Evolutionary conservation across 352 stramenopile genomes (phyloP), one percentile per base, ranked within the genome.

Genomic region (Phytophthora citricola): DNA sequence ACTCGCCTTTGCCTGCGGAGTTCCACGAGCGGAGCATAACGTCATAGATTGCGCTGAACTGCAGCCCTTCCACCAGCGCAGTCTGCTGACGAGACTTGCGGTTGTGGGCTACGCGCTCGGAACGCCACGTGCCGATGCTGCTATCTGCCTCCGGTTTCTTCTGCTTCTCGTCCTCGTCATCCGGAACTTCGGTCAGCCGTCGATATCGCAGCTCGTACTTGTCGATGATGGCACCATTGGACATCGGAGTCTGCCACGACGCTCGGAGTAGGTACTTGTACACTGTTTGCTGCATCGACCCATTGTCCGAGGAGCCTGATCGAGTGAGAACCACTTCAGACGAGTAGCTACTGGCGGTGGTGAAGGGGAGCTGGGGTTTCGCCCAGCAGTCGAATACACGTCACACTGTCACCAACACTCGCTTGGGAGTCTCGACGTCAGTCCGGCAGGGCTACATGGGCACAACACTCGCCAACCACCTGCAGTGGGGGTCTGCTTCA

Each of bases 131-230:
- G 52, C 36, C 46, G 20, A 14, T 45, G 39, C 55, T 59, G 58
- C 22, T 68, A 40, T 58, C 52, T 14, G 36, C 46, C 31, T 36
- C 31, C 31, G 22, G 15, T 15, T 46, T 60, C 32, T 46, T 46
- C 34, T 76, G 52, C 8, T 57, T 49, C 20, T 75, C 75, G n/a
- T 76, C 69, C 12, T 79, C 81, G 34, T 66, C 47, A 8, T 63
- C 63, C 31, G 31, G 31, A 36, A 14, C 31, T 12, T 36, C 31
- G 4, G 31, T 36, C 39, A 86, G 34, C 26, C 66, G 40, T 4
- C 81, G 77, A 55, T 89, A 85, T 36, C 82, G 82, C 15, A 89
- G 59, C 66, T 92, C 83, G 67, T 89, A 90, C 55, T 85, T 92
- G 46, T 90, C 75, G 58, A 91, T 90, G 45, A 90, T 73, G 12